These are phyloP conservation scores for Apostasia ramifera DNA, from an alignment of 106 monocot species.

Conservation along the genomic window DNA sequence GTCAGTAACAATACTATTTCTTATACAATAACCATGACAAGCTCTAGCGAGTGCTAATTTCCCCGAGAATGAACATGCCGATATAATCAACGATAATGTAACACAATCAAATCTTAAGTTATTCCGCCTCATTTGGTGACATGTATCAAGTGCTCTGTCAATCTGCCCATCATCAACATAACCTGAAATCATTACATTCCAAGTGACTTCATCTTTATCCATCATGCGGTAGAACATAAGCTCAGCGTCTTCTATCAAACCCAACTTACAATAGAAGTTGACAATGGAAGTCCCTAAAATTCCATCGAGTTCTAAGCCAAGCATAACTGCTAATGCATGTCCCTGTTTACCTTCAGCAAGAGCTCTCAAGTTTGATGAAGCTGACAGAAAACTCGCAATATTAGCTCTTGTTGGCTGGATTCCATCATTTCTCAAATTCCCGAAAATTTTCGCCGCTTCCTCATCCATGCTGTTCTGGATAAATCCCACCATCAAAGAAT, in stretches of 20 bases:
- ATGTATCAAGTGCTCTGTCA: constrained; percentile 27
- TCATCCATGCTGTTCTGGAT: constrained; percentile 23
- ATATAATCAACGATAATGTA: constrained; percentile 33
- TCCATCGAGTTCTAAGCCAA: constrained; percentile 25
- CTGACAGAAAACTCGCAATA: constrained; percentile 33
- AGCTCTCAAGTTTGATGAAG: constrained; percentile 31
- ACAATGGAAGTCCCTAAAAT: constrained; percentile 36
- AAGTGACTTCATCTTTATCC: constrained; percentile 34
- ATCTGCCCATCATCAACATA: constrained; percentile 34
- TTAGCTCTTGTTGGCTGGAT: constrained; percentile 33
- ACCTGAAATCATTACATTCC: constrained; percentile 42
- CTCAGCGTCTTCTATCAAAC: constrained; percentile 37
- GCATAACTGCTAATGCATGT: constrained; percentile 32
- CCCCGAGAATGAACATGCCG: constrained; percentile 16
- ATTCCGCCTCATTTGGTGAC: constrained; percentile 22
- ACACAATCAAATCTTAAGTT: constrained; percentile 46
- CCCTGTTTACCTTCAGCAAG: constrained; percentile 33
- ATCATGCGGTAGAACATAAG: constrained; percentile 12
- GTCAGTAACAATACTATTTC: constrained; percentile 40
- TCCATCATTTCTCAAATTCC: constrained; percentile 26
- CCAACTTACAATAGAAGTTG: constrained; percentile 34
- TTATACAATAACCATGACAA: constrained; percentile 36
- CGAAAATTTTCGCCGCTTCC: constrained; percentile 27
- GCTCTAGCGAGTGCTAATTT: constrained; percentile 25
- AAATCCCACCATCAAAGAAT: constrained; percentile 34